Conservation (phyloP, 2,329 filamentous ascomycete species). For the Ramularia endophylla region DNA sequence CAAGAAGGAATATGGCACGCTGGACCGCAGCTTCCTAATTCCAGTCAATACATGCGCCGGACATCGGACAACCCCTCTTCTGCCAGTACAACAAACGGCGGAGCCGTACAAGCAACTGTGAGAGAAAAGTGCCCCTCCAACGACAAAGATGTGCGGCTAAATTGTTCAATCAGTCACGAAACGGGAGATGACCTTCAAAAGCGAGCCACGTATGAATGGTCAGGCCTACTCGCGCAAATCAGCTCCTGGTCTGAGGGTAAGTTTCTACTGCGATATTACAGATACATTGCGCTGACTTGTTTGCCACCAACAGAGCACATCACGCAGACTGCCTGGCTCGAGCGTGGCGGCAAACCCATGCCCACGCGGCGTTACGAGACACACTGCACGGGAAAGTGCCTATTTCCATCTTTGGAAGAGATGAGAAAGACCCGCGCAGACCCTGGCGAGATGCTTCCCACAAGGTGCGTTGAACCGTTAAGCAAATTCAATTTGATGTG, state of each 20-base stretch:
- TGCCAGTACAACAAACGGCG: constrained; percentile 6
- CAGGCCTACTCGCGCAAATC: constrained; percentile 12
- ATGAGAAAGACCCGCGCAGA: constrained; percentile 11
- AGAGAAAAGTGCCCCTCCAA: constrained; percentile 16
- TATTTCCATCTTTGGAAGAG: constrained; percentile 15
- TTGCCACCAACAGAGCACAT: constrained; percentile 8
- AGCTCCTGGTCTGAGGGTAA: constrained; percentile 13
- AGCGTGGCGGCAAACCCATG: constrained; percentile 12
- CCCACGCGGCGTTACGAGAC: constrained; percentile 11
- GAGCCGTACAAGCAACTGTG: constrained; percentile 13
- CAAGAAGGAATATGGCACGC: constrained; percentile 31
- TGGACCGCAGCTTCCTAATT: constrained; percentile 25
- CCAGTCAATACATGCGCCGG: constrained; percentile 21
- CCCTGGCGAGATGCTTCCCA: constrained; percentile 5
- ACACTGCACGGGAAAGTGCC: constrained; percentile 15
- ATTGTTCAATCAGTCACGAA: constrained; percentile 17
- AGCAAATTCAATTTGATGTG: too few species aligned
- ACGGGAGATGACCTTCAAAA: constrained; percentile 12
- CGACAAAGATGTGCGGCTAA: constrained; percentile 9
- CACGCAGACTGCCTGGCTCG: constrained; percentile 15
- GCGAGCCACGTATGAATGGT: constrained; percentile 10
- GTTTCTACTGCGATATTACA: too few species aligned
- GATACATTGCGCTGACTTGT: too few species aligned
- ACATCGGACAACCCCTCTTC: neutral
- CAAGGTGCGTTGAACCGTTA: too few species aligned